phyloP scores from a whole-genome alignment of 805 yeast species.

The Candida chilensis region DNA sequence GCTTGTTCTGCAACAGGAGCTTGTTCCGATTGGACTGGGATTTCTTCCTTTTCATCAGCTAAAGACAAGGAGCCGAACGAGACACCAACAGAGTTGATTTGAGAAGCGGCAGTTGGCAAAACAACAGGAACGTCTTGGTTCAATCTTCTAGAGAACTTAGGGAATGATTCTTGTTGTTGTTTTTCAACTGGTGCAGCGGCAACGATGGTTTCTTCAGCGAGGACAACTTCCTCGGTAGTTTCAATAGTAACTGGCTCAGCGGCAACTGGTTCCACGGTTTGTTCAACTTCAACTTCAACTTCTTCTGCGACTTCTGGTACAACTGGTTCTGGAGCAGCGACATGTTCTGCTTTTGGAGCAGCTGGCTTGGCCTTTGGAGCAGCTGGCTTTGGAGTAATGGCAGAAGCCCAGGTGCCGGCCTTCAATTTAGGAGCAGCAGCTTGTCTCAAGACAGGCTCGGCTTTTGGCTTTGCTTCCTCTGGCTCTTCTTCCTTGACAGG shows the following conservation, averaged over 20 bases:
- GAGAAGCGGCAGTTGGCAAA: constrained; percentile 43
- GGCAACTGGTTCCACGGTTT: not conserved
- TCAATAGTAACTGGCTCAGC: constrained; percentile 3
- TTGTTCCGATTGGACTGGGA: constrained; percentile 9
- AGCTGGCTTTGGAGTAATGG: constrained; percentile 47
- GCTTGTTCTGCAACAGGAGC: constrained; percentile 6
- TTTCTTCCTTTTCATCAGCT: constrained; percentile 26
- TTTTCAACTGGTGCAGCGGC: constrained; percentile 4
- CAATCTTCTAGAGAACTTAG: constrained; percentile 18
- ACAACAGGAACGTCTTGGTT: constrained; percentile 37
- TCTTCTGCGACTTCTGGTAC: not conserved
- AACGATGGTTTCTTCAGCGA: constrained; percentile 1
- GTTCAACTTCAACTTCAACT: not conserved
- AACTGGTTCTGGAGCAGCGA: constrained; percentile 5
- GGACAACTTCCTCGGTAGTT: constrained; percentile 2
- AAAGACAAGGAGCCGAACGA: constrained; percentile 54
- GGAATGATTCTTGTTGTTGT: constrained; percentile 5
- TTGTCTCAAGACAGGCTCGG: not conserved
- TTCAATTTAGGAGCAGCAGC: not conserved
- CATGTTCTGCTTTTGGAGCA: not conserved
- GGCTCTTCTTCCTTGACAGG: constrained; percentile 7
- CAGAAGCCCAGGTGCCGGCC: constrained; percentile 54
- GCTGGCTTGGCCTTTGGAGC: constrained; percentile 32
- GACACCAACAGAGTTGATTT: constrained; percentile 41
- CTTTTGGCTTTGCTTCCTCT: not conserved